A percentile compares a stretch with the other conserved stretches of the same genome.
phyloP scores from a whole-genome alignment of 345 rosid genomes.

The Ailanthus altissimus region DNA sequence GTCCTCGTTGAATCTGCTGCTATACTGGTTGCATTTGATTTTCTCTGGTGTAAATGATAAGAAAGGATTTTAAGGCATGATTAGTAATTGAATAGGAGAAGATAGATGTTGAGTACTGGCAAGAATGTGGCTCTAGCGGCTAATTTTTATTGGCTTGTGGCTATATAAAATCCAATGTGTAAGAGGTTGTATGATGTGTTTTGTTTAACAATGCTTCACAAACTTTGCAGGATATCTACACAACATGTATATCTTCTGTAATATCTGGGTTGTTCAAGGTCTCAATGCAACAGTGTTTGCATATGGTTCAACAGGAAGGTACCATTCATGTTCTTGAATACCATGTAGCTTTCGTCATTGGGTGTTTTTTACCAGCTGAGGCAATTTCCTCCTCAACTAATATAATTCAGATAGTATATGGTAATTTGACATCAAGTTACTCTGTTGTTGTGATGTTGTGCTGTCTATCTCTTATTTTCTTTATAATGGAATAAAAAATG shows the following conservation, averaged over 20 bases:
- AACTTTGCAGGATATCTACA: slow-evolving; percentile 65
- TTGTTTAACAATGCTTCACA: not conserved
- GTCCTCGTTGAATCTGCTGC: not conserved
- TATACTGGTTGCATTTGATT: not conserved
- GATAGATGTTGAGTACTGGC: not conserved
- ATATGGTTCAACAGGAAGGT: slow-evolving; percentile 99
- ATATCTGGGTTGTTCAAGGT: slow-evolving; percentile 85
- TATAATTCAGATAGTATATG: not conserved
- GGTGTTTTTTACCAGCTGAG: not conserved
- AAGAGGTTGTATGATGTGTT: not conserved
- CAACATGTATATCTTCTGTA: slow-evolving; percentile 56
- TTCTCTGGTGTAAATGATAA: not conserved
- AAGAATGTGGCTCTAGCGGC: not conserved
- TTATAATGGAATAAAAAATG: not conserved
- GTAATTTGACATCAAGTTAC: slow-evolving; percentile 1
- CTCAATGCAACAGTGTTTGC: slow-evolving; percentile 95
- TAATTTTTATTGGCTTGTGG: not conserved
- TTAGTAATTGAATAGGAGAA: not conserved
- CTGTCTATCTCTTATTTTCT: not conserved
- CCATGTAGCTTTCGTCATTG: not conserved
- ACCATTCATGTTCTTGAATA: slow-evolving; percentile 14
- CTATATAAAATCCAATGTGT: not conserved
- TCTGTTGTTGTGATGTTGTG: not conserved
- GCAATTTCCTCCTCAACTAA: not conserved
- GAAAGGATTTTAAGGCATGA: not conserved